Percentiles rank a stretch among this genome's conserved stretches.
These are phyloP conservation scores for Arabis alpina DNA, from an alignment of 345 rosid genomes.

Conservation along the genomic window DNA sequence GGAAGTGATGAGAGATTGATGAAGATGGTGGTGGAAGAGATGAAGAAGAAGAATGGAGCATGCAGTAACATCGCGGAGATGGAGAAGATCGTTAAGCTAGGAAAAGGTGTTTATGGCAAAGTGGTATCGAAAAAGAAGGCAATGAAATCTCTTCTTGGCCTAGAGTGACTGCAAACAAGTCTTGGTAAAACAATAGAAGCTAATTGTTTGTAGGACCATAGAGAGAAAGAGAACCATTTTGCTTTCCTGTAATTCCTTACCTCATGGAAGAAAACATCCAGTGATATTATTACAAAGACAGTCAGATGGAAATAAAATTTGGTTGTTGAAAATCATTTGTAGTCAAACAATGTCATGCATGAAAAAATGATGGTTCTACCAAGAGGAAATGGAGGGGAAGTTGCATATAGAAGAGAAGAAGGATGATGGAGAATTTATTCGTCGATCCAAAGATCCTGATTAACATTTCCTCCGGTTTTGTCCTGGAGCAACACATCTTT, in stretches of 20 bases:
- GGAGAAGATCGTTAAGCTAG: slow-evolving; percentile 58
- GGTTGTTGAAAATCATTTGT: slow-evolving; percentile 15
- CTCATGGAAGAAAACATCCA: slow-evolving; percentile 33
- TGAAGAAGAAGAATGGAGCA: slow-evolving; percentile 48
- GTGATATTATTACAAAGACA: slow-evolving; percentile 19
- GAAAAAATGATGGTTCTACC: slow-evolving; percentile 15
- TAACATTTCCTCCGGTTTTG: slow-evolving; percentile 42
- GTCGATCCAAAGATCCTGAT: slow-evolving; percentile 38
- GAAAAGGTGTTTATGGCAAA: slow-evolving; percentile 76
- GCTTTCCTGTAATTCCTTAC: slow-evolving; percentile 36
- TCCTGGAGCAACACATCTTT: slow-evolving; percentile 49
- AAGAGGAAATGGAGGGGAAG: too few relatives aligned
- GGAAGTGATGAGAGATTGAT: slow-evolving; percentile 76
- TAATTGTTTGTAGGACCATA: too few relatives aligned
- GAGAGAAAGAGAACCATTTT: slow-evolving; percentile 13
- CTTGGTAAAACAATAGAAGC: too few relatives aligned
- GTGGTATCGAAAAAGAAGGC: slow-evolving; percentile 70
- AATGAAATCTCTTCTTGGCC: slow-evolving; percentile 60
- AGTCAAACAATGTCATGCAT: slow-evolving; percentile 13
- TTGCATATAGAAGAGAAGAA: too few relatives aligned
- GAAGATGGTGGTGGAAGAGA: slow-evolving; percentile 51
- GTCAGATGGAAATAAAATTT: slow-evolving; percentile 11
- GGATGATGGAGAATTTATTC: slow-evolving; percentile 26
- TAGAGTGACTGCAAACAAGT: slow-evolving; percentile 13
- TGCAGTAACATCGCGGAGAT: slow-evolving; percentile 47